Evolutionary conservation across 257 asterid species (phyloP).

Genomic region (Nyctanthes arbortristis): DNA sequence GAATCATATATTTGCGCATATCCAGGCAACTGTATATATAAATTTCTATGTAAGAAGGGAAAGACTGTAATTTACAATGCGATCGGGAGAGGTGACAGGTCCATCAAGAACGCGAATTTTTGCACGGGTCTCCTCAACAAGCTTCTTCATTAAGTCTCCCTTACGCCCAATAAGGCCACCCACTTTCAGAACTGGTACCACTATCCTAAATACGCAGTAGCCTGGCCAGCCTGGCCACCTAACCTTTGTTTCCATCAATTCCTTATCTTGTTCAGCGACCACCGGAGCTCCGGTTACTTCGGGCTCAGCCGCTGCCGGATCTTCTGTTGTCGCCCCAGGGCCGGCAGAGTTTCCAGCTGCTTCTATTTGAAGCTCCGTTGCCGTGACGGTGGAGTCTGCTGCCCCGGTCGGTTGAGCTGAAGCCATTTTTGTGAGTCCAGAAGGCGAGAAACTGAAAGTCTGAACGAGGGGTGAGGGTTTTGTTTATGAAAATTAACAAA

Average conservation of each 20-base stretch:
- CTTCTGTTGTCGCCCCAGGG: background rate
- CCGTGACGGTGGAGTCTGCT: background rate
- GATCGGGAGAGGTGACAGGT: conserved; percentile 64
- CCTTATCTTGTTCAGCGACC: conserved; percentile 24
- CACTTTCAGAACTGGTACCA: conserved; percentile 76
- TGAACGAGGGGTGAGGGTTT: background rate
- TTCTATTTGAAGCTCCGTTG: background rate
- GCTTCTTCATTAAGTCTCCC: conserved; percentile 83
- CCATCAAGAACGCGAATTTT: conserved; percentile 77
- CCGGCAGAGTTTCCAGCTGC: background rate
- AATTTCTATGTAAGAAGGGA: background rate
- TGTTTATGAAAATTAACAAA: background rate
- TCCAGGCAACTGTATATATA: background rate
- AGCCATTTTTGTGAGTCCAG: background rate
- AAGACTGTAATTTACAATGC: conserved; percentile 48
- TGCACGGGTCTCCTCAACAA: conserved; percentile 82
- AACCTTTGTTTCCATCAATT: conserved; percentile 33
- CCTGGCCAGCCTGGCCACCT: conserved; percentile 98
- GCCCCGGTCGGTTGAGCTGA: background rate
- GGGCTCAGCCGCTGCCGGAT: background rate
- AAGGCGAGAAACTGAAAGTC: background rate
- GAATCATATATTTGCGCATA: background rate
- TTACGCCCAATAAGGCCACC: conserved; percentile 88
- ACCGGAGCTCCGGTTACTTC: background rate
- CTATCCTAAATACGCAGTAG: conserved; percentile 58